Evolutionary conservation across 495 filamentous ascomycete genomes (phyloP).

Genomic region (Achaetomiella virescens): DNA sequence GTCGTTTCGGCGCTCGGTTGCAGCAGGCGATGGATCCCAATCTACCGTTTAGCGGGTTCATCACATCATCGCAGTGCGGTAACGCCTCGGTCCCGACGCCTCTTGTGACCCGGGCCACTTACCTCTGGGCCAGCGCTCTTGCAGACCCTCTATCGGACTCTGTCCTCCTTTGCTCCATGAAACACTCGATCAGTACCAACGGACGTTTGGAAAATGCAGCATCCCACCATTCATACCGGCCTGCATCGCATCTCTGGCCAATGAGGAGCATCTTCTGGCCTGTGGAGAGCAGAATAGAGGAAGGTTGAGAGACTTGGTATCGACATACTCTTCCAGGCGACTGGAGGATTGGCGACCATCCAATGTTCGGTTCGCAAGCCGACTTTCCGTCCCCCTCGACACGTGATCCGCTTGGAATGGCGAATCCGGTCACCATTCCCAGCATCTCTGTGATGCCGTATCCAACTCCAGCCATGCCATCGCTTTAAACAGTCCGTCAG

Average conservation of each 20-base stretch:
- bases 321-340: slow-evolving; percentile 1
- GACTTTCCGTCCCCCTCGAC: background rate
- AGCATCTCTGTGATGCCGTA: background rate
- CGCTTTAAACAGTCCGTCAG: background rate
- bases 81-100: slow-evolving; percentile 20
- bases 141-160: slow-evolving; percentile 7
- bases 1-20: slow-evolving; percentile 4
- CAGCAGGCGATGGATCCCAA: slow-evolving; percentile 12
- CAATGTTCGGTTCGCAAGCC: background rate
- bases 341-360: background rate
- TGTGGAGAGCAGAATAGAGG: background rate
- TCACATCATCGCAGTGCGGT: slow-evolving; percentile 1
- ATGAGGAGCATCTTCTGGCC: background rate
- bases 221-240: slow-evolving; percentile 18
- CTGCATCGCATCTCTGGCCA: slow-evolving; percentile 13
- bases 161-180: slow-evolving; percentile 10
- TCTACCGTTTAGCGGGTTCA: slow-evolving; percentile 15
- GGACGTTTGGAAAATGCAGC: slow-evolving; percentile 14
- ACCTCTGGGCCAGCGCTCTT: slow-evolving; percentile 17
- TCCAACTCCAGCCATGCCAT: background rate
- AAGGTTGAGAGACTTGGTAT: background rate
- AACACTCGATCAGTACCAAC: slow-evolving; percentile 18
- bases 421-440: background rate
- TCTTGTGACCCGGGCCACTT: slow-evolving; percentile 19
- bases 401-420: background rate